These are phyloP conservation scores for Heliamphora pulchella DNA, from an alignment of 179 eudicot genomes.

Conservation along the genomic window DNA sequence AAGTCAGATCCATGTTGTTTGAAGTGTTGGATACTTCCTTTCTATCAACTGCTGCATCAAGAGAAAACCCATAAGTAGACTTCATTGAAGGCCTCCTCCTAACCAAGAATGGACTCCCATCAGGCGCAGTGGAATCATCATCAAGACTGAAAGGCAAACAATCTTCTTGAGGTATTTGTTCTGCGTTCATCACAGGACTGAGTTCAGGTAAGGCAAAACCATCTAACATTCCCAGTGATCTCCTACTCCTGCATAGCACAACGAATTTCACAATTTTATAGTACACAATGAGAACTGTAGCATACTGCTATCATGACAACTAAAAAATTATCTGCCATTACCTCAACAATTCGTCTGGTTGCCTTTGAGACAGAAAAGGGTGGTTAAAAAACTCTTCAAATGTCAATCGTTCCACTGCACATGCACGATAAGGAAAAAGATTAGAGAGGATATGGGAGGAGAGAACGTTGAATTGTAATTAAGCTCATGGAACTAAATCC, in stretches of 20 bases:
- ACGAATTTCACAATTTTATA: neutral
- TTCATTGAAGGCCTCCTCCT: conserved; percentile 37
- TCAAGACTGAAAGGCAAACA: conserved; percentile 72
- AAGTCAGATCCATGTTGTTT: conserved; percentile 29
- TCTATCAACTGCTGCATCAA: conserved; percentile 33
- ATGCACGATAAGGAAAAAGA: conserved; percentile 18
- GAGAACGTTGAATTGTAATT: neutral
- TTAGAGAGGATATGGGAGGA: conserved; percentile 2
- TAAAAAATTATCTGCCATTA: conserved; percentile 15
- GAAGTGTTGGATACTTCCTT: conserved; percentile 29
- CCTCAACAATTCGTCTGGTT: conserved; percentile 47
- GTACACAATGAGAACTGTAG: neutral
- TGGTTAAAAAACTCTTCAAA: conserved; percentile 96
- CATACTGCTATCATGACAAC: neutral
- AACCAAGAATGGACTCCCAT: conserved; percentile 51
- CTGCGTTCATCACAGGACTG: conserved; percentile 35
- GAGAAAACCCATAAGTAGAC: conserved; percentile 54
- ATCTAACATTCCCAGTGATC: conserved; percentile 31
- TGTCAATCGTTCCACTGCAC: conserved; percentile 82
- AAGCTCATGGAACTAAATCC: neutral
- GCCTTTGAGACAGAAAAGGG: conserved; percentile 55
- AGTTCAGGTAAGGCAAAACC: conserved; percentile 30
- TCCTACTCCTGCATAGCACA: conserved; percentile 13
- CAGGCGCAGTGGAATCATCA: conserved; percentile 65
- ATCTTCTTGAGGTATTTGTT: conserved; percentile 58